Percentiles rank a stretch among this genome's conserved stretches.
Evolutionary conservation across 176 grass and related monocot species (phyloP).

Genomic region (Carex myosuroides): DNA sequence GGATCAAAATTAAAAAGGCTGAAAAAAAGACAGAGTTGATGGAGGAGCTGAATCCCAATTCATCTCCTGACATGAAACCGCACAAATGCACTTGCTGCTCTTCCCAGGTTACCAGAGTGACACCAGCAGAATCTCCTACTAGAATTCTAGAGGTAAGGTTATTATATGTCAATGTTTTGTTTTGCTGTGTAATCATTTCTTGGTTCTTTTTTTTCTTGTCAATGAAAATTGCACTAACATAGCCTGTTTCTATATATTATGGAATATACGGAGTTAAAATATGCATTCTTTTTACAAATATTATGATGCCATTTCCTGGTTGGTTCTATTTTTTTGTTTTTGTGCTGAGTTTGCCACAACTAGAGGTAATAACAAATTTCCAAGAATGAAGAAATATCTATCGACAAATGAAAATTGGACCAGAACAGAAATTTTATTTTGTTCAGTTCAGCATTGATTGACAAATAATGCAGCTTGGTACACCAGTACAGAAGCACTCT

Average conservation of each 20-base stretch:
- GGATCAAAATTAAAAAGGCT: too few species aligned
- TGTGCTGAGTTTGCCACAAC: not conserved
- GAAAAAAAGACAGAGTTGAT: too few species aligned
- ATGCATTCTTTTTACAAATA: too few species aligned
- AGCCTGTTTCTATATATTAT: not conserved
- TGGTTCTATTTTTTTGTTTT: not conserved
- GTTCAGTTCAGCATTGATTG: not conserved
- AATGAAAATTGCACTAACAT: not conserved
- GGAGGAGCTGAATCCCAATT: too few species aligned
- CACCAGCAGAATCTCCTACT: not conserved
- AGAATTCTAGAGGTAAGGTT: not conserved
- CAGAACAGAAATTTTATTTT: not conserved
- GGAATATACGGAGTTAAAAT: not conserved
- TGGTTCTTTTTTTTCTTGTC: not conserved
- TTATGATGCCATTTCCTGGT: not conserved
- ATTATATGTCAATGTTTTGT: not conserved
- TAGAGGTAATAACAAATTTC: not conserved
- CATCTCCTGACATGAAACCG: too few species aligned
- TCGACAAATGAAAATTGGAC: too few species aligned
- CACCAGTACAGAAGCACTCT: not conserved
- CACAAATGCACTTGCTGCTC: too few species aligned
- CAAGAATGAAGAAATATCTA: not conserved
- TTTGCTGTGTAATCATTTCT: not conserved
- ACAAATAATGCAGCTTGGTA: not conserved
- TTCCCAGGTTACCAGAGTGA: too few species aligned